Percentiles rank a stretch among this genome's conserved stretches.
Evolutionary conservation across 78 protist species (phyloP).

Genomic region (Cavenderia fasciculata): DNA sequence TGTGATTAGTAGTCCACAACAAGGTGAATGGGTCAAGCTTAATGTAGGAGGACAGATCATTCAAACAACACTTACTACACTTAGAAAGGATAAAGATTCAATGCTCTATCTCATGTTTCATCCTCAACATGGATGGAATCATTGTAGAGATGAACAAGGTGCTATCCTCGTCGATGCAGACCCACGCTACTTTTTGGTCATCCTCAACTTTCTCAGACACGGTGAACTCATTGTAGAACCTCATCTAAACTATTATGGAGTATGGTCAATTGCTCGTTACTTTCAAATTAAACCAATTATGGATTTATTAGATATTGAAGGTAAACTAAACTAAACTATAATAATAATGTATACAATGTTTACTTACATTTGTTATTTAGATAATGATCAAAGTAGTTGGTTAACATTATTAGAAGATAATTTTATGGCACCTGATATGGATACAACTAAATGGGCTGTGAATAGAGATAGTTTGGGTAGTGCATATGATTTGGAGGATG

Average conservation of each 20-base stretch:
- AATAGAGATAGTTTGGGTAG: constrained; percentile 39
- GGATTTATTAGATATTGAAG: constrained; percentile 54
- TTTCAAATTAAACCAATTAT: constrained; percentile 42
- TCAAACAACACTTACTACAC: constrained; percentile 52
- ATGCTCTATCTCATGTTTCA: constrained; percentile 62
- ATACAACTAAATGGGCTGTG: constrained; percentile 33
- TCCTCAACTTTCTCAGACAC: constrained; percentile 69
- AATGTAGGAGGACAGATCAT: constrained; percentile 73
- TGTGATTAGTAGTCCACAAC: constrained; percentile 19
- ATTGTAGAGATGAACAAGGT: constrained; percentile 59
- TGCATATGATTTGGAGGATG: constrained; percentile 33
- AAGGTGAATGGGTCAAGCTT: constrained; percentile 49
- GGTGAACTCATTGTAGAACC: constrained; percentile 71
- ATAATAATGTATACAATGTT: neutral
- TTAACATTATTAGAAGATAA: constrained; percentile 50
- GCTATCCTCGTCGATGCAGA: constrained; percentile 62
- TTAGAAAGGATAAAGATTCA: constrained; percentile 53
- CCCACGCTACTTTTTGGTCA: constrained; percentile 60
- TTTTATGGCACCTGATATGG: constrained; percentile 23
- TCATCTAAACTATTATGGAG: constrained; percentile 65
- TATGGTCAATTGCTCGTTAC: constrained; percentile 45
- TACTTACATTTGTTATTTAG: constrained; percentile 1
- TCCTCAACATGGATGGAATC: constrained; percentile 50
- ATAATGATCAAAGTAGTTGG: constrained; percentile 46
- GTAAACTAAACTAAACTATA: constrained; percentile 4